These are phyloP conservation scores for Asterionellopsis glacialis DNA, from an alignment of 108 stramenopile genomes.

Conservation along the genomic window DNA sequence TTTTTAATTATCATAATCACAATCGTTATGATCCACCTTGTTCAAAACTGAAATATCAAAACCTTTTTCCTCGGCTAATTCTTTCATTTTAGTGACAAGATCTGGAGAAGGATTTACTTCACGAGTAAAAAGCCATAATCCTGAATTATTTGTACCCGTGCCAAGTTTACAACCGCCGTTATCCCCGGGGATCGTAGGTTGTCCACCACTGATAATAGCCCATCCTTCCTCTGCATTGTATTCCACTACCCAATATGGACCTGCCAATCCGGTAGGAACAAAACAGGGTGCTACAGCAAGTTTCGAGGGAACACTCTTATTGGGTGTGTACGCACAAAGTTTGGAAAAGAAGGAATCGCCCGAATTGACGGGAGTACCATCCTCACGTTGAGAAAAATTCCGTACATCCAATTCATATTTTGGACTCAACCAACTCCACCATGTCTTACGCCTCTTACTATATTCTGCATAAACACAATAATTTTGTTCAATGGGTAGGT, in stretches of 20 bases:
- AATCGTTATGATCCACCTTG: conserved; percentile 27
- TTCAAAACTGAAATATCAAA: conserved; percentile 43
- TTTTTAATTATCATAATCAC: too few relatives aligned
- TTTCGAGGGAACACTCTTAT: conserved; percentile 13
- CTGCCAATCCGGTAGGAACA: conserved; percentile 25
- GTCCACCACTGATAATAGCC: conserved; percentile 45
- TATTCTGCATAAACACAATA: neutral
- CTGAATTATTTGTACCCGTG: neutral
- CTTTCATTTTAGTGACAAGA: conserved; percentile 20
- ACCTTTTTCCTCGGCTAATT: conserved; percentile 24
- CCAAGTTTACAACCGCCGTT: neutral
- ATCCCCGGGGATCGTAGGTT: conserved; percentile 15
- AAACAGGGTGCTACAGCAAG: conserved; percentile 49
- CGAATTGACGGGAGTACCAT: neutral
- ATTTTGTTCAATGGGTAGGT: neutral
- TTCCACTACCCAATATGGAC: conserved; percentile 53
- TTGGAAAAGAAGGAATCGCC: neutral
- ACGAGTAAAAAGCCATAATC: conserved; percentile 49
- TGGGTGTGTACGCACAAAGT: conserved; percentile 4
- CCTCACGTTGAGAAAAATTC: neutral
- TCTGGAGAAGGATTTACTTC: conserved; percentile 11
- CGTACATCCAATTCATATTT: neutral
- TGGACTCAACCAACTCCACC: neutral
- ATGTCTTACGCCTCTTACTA: neutral
- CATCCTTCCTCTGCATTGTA: conserved; percentile 49